Evolutionary conservation across 1,139 yeast genomes (phyloP), one percentile per base, ranked within the genome.

Genomic region (Geotrichum fermentans): DNA sequence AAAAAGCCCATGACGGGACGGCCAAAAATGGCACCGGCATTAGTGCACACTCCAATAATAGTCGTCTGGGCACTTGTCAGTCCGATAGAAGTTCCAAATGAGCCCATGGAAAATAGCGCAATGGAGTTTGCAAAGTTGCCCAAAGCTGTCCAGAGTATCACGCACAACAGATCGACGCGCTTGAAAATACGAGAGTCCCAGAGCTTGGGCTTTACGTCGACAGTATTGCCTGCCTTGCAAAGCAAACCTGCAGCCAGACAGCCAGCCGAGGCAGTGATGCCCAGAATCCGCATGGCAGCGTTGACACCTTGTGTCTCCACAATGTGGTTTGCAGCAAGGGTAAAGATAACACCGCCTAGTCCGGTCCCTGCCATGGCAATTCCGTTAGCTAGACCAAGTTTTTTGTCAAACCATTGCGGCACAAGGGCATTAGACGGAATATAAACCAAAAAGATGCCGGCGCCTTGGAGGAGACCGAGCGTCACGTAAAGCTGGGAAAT

Each of bases 221-320:
- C 52, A 4, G 41, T 5, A 22, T 79, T 76, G 52, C 81, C 65
- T 14, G 37, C 8, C 21, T 33, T 33, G 32, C 49, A 45, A 34
- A 82, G 62, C 14, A 73, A 49, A 17, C 72, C 66, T 1, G 77
- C 69, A 6, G 69, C 42, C 0, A 63, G 32, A 40, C 70, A 57
- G 41, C 70, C 60, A 4, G 65, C 61, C 1, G 73, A 68, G 30
- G 73, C 66, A 14, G 71, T 66, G 30, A 76, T 63, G 0, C 79
- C 82, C 38, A 76, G 68, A 74, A 81, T 75, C 53, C 90, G 67
- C 52, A 83, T 68, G 0, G 89, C 83, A 89, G 89, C 82, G 50
- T 70, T 84, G 58, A 78, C 71, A 0, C 84, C 83, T 5, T 80
- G 72, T 14, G 65, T 64, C 22, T 72, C 60, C 39, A 73, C 67